Evolutionary conservation across 208 protist genomes (phyloP).

Genomic region (Trypanosoma brucei): DNA sequence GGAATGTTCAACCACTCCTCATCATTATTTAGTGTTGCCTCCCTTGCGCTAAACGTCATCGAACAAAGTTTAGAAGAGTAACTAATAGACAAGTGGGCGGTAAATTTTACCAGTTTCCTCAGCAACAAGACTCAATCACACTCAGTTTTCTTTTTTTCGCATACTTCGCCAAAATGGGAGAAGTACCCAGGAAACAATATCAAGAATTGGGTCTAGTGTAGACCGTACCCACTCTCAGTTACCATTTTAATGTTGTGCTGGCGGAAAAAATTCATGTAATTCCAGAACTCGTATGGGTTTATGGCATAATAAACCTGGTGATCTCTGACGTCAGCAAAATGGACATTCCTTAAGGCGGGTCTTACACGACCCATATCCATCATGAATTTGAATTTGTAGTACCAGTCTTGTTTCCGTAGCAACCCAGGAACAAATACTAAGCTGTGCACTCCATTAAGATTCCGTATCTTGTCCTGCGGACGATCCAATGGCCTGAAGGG

Average conservation of each 20-base stretch:
- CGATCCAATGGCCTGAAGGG: constrained; percentile 73
- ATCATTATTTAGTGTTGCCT: constrained; percentile 38
- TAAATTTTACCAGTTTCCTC: not conserved
- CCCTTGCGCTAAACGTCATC: constrained; percentile 20
- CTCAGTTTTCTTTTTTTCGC: not conserved
- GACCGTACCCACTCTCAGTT: constrained; percentile 48
- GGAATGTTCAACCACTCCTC: constrained; percentile 82
- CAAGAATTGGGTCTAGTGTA: constrained; percentile 1
- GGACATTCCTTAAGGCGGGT: constrained; percentile 70
- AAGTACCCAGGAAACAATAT: not conserved
- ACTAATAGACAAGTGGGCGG: too few relatives aligned
- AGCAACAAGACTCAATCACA: not conserved
- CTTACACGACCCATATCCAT: constrained; percentile 74
- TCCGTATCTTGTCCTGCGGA: constrained; percentile 70
- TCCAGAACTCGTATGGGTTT: constrained; percentile 88
- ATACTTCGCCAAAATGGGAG: not conserved
- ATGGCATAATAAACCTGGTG: constrained; percentile 88
- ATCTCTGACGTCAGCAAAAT: constrained; percentile 84
- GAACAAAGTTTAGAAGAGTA: not conserved
- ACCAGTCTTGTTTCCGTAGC: constrained; percentile 77
- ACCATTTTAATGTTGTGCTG: constrained; percentile 84
- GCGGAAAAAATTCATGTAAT: constrained; percentile 84
- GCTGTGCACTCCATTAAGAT: constrained; percentile 77
- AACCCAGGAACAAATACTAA: constrained; percentile 81
- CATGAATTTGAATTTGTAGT: constrained; percentile 91